A percentile compares a stretch with the other conserved stretches of the same genome.
Conservation (phyloP, 768 basidiomycete species). For the Thelephora aurantiotincta region DNA sequence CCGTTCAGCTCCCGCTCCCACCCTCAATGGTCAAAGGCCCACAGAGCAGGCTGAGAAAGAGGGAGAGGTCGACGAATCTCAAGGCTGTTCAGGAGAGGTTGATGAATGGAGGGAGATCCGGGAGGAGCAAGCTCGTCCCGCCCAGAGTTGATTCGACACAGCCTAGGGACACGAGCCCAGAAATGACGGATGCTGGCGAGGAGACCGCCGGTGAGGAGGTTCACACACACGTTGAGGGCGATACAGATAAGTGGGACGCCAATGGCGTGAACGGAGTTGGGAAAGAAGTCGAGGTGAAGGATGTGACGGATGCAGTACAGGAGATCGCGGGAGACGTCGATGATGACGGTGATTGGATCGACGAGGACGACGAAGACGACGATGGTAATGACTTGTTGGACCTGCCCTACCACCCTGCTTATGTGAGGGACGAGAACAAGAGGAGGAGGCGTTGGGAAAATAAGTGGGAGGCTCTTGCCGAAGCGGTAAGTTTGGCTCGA, state of each 20-base stretch:
- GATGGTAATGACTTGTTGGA: conserved; percentile 62
- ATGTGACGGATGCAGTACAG: conserved; percentile 18
- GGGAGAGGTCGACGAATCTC: conserved; percentile 24
- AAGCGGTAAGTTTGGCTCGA: conserved; percentile 36
- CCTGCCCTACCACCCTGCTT: conserved; percentile 64
- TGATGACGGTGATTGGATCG: conserved; percentile 51
- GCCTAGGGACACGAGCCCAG: conserved; percentile 69
- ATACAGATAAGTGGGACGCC: conserved; percentile 9
- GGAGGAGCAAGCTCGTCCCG: conserved; percentile 32
- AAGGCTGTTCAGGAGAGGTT: conserved; percentile 12
- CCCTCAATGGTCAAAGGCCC: conserved; percentile 16
- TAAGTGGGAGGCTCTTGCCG: conserved; percentile 60
- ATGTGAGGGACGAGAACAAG: conserved; percentile 51
- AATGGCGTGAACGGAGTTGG: conserved; percentile 20
- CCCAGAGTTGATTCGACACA: conserved; percentile 75
- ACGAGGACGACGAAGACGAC: conserved; percentile 50
- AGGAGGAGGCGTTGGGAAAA: conserved; percentile 59
- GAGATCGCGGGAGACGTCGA: conserved; percentile 16
- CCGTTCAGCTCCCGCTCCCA: conserved; percentile 38
- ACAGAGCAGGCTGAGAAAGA: conserved; percentile 31
- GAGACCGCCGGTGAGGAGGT: conserved; percentile 61
- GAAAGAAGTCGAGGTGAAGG: conserved; percentile 23
- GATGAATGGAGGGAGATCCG: neutral
- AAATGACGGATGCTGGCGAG: conserved; percentile 55
- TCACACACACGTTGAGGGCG: conserved; percentile 9